A percentile compares a stretch with the other conserved stretches of the same genome.
Evolutionary conservation across 1,284 basidiomycete species (phyloP).

Genomic region (Ustilago shanxiensis): DNA sequence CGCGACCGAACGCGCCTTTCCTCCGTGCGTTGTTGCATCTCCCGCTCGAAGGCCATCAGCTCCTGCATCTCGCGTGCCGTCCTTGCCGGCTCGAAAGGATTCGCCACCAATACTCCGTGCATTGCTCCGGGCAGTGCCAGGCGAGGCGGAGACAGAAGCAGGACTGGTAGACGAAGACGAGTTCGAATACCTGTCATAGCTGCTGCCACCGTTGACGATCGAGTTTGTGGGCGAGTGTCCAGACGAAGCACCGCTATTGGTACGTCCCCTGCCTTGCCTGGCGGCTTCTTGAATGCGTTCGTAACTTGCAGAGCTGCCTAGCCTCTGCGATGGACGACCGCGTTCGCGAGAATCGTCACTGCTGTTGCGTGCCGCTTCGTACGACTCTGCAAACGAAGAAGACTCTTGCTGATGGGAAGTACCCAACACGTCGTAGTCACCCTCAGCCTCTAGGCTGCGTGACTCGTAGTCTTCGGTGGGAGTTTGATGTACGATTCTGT

Average conservation of each 20-base stretch:
- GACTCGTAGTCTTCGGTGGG: constrained; percentile 41
- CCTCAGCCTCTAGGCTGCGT: constrained; percentile 40
- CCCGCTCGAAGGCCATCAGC: constrained; percentile 47
- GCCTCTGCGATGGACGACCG: constrained; percentile 56
- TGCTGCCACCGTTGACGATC: constrained; percentile 34
- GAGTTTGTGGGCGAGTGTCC: constrained; percentile 51
- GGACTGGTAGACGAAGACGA: constrained; percentile 33
- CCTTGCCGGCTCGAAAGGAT: constrained; percentile 52
- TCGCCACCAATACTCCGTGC: constrained; percentile 38
- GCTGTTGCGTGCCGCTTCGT: constrained; percentile 28
- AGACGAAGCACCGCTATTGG: constrained; percentile 44
- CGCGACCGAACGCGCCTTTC: constrained; percentile 52
- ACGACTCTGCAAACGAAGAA: constrained; percentile 37
- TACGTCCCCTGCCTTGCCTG: constrained; percentile 34
- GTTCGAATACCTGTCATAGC: constrained; percentile 38
- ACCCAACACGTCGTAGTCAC: constrained; percentile 41
- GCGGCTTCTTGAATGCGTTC: constrained; percentile 63
- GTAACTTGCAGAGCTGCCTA: constrained; percentile 60
- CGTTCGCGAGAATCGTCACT: constrained; percentile 47
- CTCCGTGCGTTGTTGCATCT: constrained; percentile 49
- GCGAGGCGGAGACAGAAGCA: constrained; percentile 37
- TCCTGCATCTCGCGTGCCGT: constrained; percentile 43
- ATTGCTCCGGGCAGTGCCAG: constrained; percentile 28
- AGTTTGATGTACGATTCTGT: constrained; percentile 42
- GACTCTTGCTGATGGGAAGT: constrained; percentile 41